A percentile compares a stretch with the other conserved stretches of the same genome.
Evolutionary conservation across 257 asterid genomes (phyloP).

Genomic region (Perilla frutescens): DNA sequence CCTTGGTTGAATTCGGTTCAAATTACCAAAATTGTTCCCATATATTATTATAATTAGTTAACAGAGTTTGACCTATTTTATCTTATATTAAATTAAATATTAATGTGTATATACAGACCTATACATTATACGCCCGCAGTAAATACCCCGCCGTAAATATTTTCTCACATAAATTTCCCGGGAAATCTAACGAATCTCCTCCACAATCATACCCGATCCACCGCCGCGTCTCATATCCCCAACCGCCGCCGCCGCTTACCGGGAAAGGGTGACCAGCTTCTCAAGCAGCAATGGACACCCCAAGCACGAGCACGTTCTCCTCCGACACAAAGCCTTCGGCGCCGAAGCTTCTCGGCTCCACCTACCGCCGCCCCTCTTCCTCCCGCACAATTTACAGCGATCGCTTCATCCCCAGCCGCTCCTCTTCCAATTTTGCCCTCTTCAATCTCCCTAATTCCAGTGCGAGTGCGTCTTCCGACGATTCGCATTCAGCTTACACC

Average conservation of each 20-base stretch:
- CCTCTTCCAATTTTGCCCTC: conserved; percentile 87
- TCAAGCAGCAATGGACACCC: conserved; percentile 38
- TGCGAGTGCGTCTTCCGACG: conserved; percentile 49
- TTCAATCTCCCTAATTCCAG: conserved; percentile 65
- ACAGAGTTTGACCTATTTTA: neutral
- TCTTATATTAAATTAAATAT: neutral
- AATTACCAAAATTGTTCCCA: no score
- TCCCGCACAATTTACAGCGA: conserved; percentile 84
- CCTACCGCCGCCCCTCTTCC: conserved; percentile 68
- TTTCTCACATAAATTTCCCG: conserved; percentile 41
- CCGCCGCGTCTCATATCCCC: conserved; percentile 37
- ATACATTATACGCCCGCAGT: conserved; percentile 30
- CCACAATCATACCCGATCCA: conserved; percentile 31
- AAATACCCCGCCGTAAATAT: neutral
- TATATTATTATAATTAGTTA: neutral
- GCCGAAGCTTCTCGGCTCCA: conserved; percentile 39
- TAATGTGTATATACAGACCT: neutral
- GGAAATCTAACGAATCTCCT: conserved; percentile 35
- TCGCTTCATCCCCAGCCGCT: conserved; percentile 86
- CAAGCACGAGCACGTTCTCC: conserved; percentile 40
- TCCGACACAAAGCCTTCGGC: conserved; percentile 53
- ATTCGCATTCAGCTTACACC: conserved; percentile 68
- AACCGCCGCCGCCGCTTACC: conserved; percentile 1
- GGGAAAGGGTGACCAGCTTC: neutral
- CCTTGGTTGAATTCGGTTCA: no score